Conservation (phyloP, 2,329 filamentous ascomycete species). For the Dactylellina parvicollis region DNA sequence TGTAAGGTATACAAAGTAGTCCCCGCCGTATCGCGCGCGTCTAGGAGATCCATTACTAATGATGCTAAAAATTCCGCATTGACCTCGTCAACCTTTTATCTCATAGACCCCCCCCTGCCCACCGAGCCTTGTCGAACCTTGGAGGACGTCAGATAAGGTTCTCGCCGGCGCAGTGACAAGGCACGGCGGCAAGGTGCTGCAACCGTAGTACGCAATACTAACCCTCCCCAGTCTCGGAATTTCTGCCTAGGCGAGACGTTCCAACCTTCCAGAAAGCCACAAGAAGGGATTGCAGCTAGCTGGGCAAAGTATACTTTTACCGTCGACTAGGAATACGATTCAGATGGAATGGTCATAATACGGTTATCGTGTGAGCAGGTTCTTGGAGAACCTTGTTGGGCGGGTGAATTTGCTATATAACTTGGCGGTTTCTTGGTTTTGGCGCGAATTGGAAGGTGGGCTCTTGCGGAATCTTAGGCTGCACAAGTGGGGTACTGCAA, state of each 20-base stretch:
- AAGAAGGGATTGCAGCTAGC: not conserved
- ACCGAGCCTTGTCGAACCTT: not conserved
- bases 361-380: not conserved
- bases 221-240: constrained; percentile 9
- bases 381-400: too few relatives aligned
- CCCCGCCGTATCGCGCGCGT: not conserved
- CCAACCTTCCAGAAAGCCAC: constrained; percentile 37
- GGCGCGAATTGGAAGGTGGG: constrained; percentile 35
- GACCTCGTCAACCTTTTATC: too few relatives aligned
- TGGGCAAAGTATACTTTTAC: not conserved
- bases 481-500: constrained; percentile 25
- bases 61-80: too few relatives aligned
- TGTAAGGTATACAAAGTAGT: too few relatives aligned
- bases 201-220: constrained; percentile 10
- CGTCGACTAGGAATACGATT: too few relatives aligned
- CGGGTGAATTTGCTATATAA: not conserved
- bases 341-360: too few relatives aligned
- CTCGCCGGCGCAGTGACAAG: constrained; percentile 29
- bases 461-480: constrained; percentile 20
- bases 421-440: constrained; percentile 44
- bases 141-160: constrained; percentile 25
- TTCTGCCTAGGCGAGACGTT: constrained; percentile 44
- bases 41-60: not conserved
- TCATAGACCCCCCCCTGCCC: not conserved
- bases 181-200: constrained; percentile 14